phyloP scores from a whole-genome alignment of 352 stramenopile genomes.

The Phytophthora kernoviae region DNA sequence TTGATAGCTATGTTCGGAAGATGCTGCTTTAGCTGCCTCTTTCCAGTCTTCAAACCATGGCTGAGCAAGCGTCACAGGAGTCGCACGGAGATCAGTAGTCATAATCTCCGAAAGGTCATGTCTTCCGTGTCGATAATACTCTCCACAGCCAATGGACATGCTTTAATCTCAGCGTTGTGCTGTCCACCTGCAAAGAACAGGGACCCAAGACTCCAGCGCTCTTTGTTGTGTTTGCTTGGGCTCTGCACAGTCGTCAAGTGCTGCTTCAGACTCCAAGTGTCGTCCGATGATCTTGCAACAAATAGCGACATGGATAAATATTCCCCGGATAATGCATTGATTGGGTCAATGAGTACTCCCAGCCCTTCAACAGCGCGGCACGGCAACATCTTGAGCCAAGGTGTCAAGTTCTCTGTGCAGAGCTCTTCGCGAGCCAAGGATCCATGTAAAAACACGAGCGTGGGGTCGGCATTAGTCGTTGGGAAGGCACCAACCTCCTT shows the following conservation, averaged over 20 bases:
- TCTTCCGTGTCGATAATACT: conserved; percentile 50
- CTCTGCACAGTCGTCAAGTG: conserved; percentile 65
- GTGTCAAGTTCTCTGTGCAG: conserved; percentile 89
- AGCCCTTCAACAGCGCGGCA: conserved; percentile 70
- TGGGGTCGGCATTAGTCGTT: conserved; percentile 5
- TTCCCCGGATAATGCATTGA: conserved; percentile 71
- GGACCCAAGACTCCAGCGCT: conserved; percentile 45
- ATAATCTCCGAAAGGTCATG: conserved; percentile 1
- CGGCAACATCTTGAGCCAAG: conserved; percentile 89
- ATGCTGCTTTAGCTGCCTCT: conserved; percentile 8
- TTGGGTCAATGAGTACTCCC: conserved; percentile 73
- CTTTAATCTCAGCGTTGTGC: conserved; percentile 16
- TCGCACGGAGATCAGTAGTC: conserved; percentile 32
- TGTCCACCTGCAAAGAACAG: conserved; percentile 47
- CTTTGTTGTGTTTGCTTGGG: conserved; percentile 24
- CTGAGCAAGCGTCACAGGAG: conserved; percentile 6
- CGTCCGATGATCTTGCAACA: conserved; percentile 26
- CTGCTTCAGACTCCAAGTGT: conserved; percentile 50
- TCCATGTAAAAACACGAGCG: conserved; percentile 57
- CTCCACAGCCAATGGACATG: conserved; percentile 44
- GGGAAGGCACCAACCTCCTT: conserved; percentile 19
- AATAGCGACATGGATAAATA: conserved; percentile 70
- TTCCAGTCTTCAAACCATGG: conserved; percentile 38
- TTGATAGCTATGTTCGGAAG: conserved; percentile 10
- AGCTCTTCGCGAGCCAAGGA: conserved; percentile 79